These are phyloP conservation scores for Eutypella sp. DNA, from an alignment of 2,329 filamentous ascomycete genomes.

Conservation along the genomic window DNA sequence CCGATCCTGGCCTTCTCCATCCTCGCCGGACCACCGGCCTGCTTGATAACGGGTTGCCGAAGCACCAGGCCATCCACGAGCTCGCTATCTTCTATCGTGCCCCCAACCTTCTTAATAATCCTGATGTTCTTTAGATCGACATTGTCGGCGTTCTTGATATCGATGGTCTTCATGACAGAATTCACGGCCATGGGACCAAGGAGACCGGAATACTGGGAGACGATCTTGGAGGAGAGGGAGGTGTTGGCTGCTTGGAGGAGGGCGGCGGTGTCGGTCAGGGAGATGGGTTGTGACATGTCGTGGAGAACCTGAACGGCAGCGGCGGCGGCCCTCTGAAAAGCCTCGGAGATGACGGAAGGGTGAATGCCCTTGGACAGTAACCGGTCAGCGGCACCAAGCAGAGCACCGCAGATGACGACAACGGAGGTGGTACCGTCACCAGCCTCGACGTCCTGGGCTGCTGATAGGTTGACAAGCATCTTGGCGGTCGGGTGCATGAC, in stretches of 20 bases:
- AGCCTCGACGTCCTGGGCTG: constrained; percentile 96
- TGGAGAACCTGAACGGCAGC: constrained; percentile 86
- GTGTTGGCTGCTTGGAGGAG: constrained; percentile 96
- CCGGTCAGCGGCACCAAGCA: constrained; percentile 88
- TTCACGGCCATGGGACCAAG: constrained; percentile 98
- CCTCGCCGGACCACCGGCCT: constrained; percentile 79
- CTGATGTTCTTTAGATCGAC: constrained; percentile 95
- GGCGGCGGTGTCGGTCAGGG: constrained; percentile 79
- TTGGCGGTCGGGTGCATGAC: constrained; percentile 99
- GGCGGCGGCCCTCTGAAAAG: constrained; percentile 90
- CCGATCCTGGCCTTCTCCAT: constrained; percentile 98
- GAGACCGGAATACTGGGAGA: constrained; percentile 91
- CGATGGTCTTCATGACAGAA: constrained; percentile 91
- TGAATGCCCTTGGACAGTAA: constrained; percentile 91
- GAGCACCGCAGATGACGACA: constrained; percentile 92
- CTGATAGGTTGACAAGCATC: constrained; percentile 96
- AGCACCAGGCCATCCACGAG: constrained; percentile 92
- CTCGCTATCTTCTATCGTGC: constrained; percentile 97
- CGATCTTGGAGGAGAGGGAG: constrained; percentile 96
- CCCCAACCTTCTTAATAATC: constrained; percentile 95
- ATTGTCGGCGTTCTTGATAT: constrained; percentile 91
- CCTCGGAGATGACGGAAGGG: constrained; percentile 94
- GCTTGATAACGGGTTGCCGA: constrained; percentile 90
- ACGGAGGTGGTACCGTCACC: constrained; percentile 98
- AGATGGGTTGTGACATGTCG: constrained; percentile 92